phyloP scores from a whole-genome alignment of 2,329 filamentous ascomycete genomes.

The Botryotinia calthae region DNA sequence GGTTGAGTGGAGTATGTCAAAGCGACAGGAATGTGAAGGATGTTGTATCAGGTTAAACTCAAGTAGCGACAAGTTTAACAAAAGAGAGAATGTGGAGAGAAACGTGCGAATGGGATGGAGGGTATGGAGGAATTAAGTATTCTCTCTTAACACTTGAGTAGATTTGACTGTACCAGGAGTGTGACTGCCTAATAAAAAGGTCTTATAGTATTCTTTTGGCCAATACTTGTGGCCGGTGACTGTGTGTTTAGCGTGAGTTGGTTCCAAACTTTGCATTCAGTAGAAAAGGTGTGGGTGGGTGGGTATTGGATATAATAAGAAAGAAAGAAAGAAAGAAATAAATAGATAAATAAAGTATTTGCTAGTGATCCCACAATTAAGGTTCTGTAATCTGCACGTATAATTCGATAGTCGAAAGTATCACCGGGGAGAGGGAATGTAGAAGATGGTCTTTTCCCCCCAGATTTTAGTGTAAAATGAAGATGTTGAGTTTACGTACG shows the following conservation, averaged over 20 bases:
- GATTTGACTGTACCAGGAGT: constrained; percentile 11
- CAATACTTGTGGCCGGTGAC: constrained; percentile 17
- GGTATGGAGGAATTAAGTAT: constrained; percentile 22
- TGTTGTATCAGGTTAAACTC: constrained; percentile 3
- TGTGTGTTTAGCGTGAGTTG: neutral
- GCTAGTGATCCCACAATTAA: neutral
- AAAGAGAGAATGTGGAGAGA: constrained; percentile 15
- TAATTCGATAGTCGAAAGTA: neutral
- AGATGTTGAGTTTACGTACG: neutral
- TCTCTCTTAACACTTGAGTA: constrained; percentile 12
- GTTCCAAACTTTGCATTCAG: constrained; percentile 2
- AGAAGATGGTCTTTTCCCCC: neutral
- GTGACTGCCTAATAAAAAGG: constrained; percentile 17
- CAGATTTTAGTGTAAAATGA: neutral
- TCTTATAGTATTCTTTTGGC: constrained; percentile 8
- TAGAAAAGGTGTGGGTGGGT: constrained; percentile 1
- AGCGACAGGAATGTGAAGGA: constrained; percentile 15
- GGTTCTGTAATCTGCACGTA: neutral
- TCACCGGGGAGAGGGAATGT: neutral
- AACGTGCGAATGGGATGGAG: neutral
- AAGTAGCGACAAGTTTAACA: constrained; percentile 11
- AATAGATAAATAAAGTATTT: neutral
- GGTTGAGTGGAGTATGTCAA: neutral
- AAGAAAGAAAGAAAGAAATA: neutral
- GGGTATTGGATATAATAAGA: neutral